These are phyloP conservation scores for Mortierella sp. DNA, from an alignment of 371 early-diverging fungal species.

Conservation along the genomic window DNA sequence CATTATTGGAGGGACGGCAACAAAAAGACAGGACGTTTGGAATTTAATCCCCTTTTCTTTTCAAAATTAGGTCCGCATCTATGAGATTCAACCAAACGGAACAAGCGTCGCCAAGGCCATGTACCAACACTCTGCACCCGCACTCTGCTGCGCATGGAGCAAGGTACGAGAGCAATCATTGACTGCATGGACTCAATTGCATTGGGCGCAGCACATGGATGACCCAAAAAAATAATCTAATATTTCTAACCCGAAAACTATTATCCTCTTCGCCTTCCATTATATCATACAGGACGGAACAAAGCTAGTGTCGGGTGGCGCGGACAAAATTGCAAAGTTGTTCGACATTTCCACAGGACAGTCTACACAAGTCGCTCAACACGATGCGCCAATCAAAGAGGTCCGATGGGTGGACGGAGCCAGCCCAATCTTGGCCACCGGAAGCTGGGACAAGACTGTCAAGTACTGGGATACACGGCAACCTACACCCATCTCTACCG, in stretches of 20 bases:
- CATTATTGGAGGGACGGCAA: neutral
- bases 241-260: neutral
- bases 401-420: conserved; percentile 72
- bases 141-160: conserved; percentile 88
- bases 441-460: conserved; percentile 90
- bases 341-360: conserved; percentile 77
- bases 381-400: conserved; percentile 79
- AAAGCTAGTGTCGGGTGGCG: conserved; percentile 86
- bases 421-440: conserved; percentile 83
- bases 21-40: neutral
- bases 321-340: conserved; percentile 78
- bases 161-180: conserved; percentile 67
- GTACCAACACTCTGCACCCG: conserved; percentile 90
- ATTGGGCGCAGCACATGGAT: conserved; percentile 8
- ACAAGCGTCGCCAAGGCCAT: conserved; percentile 81
- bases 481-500: conserved; percentile 71
- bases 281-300: conserved; percentile 75
- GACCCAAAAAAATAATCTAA: neutral
- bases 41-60: too few species aligned
- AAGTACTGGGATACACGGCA: conserved; percentile 91
- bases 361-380: conserved; percentile 74
- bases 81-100: conserved; percentile 83
- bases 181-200: neutral
- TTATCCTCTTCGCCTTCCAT: conserved; percentile 1
- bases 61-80: conserved; percentile 84